These are phyloP conservation scores for Paratinospora sagittata DNA, from an alignment of 164 flowering plant species.

Conservation along the genomic window DNA sequence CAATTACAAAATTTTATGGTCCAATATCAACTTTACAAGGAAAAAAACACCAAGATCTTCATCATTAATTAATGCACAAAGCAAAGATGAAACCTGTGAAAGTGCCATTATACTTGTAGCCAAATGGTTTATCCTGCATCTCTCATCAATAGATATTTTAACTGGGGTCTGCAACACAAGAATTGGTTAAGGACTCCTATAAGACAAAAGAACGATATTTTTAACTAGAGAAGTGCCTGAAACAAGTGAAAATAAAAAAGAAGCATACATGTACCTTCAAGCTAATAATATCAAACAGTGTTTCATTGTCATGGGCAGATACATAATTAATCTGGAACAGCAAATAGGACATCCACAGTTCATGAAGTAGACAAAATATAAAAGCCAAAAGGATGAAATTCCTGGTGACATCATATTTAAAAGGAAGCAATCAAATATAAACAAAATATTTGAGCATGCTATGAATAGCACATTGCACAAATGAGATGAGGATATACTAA, in stretches of 20 bases:
- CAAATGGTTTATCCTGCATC: slow-evolving; percentile 89
- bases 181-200: slow-evolving; percentile 8
- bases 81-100: slow-evolving; percentile 59
- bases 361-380: not conserved
- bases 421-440: not conserved
- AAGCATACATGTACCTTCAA: slow-evolving; percentile 56
- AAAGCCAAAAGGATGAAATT: too few relatives aligned
- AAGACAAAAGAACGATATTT: not conserved
- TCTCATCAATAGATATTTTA: slow-evolving; percentile 56
- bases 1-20: not conserved
- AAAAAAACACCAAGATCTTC: not conserved
- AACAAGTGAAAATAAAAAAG: not conserved
- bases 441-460: not conserved
- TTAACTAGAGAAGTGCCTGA: not conserved
- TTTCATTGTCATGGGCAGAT: slow-evolving; percentile 97
- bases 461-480: too few relatives aligned
- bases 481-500: not conserved
- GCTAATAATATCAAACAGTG: slow-evolving; percentile 79
- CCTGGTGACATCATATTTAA: too few relatives aligned
- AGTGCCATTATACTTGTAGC: slow-evolving; percentile 83
- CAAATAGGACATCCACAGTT: not conserved
- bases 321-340: slow-evolving; percentile 70
- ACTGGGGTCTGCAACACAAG: slow-evolving; percentile 48
- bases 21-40: not conserved
- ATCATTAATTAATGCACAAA: slow-evolving; percentile 11